Evolutionary conservation across 176 grass and related monocot genomes (phyloP), one percentile per base, ranked within the genome.

Genomic region (Areca catechu): DNA sequence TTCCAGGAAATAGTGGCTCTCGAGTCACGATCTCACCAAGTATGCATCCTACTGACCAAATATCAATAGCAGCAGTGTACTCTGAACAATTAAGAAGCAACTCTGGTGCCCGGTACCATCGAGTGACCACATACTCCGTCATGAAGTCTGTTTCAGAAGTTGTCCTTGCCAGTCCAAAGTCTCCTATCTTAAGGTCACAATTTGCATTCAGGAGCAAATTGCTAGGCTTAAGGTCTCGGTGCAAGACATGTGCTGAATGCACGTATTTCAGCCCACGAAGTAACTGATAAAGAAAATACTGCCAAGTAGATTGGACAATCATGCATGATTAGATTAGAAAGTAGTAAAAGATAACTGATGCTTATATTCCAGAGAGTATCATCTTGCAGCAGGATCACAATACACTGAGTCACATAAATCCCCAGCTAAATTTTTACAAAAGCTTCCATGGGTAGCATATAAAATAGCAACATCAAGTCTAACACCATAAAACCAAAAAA

Each of bases 101-200:
- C 22, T 65, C 62, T 12, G 62, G 62, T 65, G 62, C 62, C 6
- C 62, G 43, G 22, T 65, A 65, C 62, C 62, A 65, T 4, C 62
- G 62, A 25, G 62, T 65, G 14, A 65, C 62, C 4, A 65, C 62
- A 51, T 65, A 65, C 48, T 65, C 62, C 0, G 62, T 65, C 62
- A 65, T 65, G 47, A 65, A 47, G 24, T 65, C 62, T 1, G 62
- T 65, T 24, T 65, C 62, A 65, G 62, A 65, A 65, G 62, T 65
- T 7, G 22, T 65, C 37, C 62, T 65, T 28, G 62, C 62, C 15
- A 65, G 22, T 24, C 62, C 62, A 65, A 65, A 65, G n/a, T 65
- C 62, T 51, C 62, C 62, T 16, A 65, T 51, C 16, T 65, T 65
- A 22, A 65, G 62, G 19, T 65, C 62, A 9, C 62, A 65, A 51